Evolutionary conservation across 148 eudicot genomes (phyloP), one percentile per base, ranked within the genome.

Genomic region (Rhododendron simsii): DNA sequence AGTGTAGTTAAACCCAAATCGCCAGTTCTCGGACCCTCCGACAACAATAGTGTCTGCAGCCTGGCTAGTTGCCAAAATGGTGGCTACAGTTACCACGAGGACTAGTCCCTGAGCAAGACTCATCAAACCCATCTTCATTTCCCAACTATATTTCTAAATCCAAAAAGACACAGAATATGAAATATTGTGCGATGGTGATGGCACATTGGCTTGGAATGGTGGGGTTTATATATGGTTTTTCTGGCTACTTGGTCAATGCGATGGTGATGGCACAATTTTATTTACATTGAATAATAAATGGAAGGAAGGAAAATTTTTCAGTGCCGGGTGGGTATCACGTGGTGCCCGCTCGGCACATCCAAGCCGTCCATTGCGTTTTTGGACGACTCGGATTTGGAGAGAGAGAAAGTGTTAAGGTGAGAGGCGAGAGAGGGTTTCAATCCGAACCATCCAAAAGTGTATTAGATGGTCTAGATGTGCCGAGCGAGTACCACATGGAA

Each of bases 21-120:
- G 69, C 87, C 87, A 85, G 35, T 85, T 57, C 45, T 85, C 84
- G 5, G 87, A 80, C n/a, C 87, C 87, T 57, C 84, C 84, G 13
- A 85, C 80, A 1, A 85, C 71, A 47, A 82, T 41, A 13, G 84
- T 82, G 84, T 63, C 76, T 71, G 76, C 84, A 5, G 76, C 84
- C 35, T 63, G 84, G 55, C 33, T 14, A 61, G 53, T 28, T 82
- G 84, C 76, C 74, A 82, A 63, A 74, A 82, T 37, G 23, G 84
- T 20, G 76, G 76, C 76, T 30, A 55, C 84, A 41, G 55, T 12
- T 26, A 63, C 75, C 7, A 82, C 55, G 75, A 82, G 53, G 53
- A 82, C 1, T 12, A 82, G 53, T 41, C 35, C 51, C 28, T 82
- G 16, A 6, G 55, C 51, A 63, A 61, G 48, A 39, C 76, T 41